Evolutionary conservation across 306 rosid species (phyloP), one percentile per base, ranked within the genome.

Genomic region (Quercus agrifolia): DNA sequence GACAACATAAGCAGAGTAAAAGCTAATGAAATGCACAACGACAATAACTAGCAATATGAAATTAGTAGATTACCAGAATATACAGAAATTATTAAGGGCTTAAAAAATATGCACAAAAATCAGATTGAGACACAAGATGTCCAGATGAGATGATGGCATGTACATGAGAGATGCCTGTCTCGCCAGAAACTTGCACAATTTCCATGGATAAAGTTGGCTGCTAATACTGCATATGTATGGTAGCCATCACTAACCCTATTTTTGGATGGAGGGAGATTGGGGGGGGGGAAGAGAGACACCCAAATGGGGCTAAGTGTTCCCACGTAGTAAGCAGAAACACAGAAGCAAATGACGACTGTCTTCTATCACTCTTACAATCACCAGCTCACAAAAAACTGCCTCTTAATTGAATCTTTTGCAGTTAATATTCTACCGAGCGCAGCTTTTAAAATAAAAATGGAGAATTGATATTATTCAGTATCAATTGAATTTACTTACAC

Each of bases 401-500:
- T 30, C 46, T 62, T 2, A 30, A 64, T 31, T 20, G 18, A 30
- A 64, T 64, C 33, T 62, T 15, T 30, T 8, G 46, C 44, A 28
- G 70, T 30, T 64, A 15, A 64, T 31, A 31, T 28, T 64, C 70
- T 64, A 30, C 41, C 2, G 8, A 49, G 17, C 54, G 4, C 54
- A 49, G 5, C 17, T 13, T 10, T 1, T 13, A 49, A 49, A 49
- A 49, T 49, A 49, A 49, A 49, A 49, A 3, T 49, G 4, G 17
- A 17, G 13, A 49, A 11, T 6, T 64, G 44, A 30, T 31, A 30
- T 64, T 13, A 62, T 27, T 30, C 46, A 15, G 5, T 64, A 64
- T 17, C 46, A 64, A 21, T 6, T 21, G 31, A 54, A 15, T 69
- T 52, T 20, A 82, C 95, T 89, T 85, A 94, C 99, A 70, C 88